These are phyloP conservation scores for Pseudopithomyces chartarum DNA, from an alignment of 2,329 filamentous ascomycete species.

Conservation along the genomic window DNA sequence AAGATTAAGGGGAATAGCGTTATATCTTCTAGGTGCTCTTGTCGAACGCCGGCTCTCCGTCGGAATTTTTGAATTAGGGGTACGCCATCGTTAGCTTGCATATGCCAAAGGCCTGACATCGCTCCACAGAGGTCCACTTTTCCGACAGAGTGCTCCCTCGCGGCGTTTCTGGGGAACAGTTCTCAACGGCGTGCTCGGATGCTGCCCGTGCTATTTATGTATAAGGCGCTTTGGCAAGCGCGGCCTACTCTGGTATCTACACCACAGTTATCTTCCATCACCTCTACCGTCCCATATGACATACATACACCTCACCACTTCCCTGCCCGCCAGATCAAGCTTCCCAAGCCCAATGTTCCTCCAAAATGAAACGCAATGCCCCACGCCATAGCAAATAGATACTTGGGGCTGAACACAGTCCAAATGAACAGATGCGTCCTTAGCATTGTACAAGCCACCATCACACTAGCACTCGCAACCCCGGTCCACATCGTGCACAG, in stretches of 20 bases:
- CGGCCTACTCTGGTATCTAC: not conserved
- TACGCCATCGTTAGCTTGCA: not conserved
- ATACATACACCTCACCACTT: constrained; percentile 24
- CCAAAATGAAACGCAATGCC: constrained; percentile 77
- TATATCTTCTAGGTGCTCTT: no score
- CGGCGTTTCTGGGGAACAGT: no score
- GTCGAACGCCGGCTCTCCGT: no score
- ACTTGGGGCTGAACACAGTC: constrained; percentile 98
- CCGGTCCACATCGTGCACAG: constrained; percentile 74
- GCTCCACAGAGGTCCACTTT: no score
- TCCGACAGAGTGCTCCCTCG: no score
- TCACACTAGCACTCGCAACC: constrained; percentile 71
- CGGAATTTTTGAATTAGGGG: not conserved
- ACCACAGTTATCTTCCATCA: not conserved
- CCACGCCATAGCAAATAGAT: constrained; percentile 91
- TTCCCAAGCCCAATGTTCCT: constrained; percentile 38
- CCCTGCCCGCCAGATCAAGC: constrained; percentile 39
- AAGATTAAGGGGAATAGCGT: not conserved
- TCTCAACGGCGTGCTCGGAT: no score
- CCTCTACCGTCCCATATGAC: not conserved
- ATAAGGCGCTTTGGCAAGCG: not conserved
- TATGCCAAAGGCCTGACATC: not conserved
- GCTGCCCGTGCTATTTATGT: no score
- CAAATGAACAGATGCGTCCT: constrained; percentile 94
- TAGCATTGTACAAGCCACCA: constrained; percentile 84